These are phyloP conservation scores for Diaporthe vexans DNA, from an alignment of 2,329 filamentous ascomycete genomes.

Conservation along the genomic window DNA sequence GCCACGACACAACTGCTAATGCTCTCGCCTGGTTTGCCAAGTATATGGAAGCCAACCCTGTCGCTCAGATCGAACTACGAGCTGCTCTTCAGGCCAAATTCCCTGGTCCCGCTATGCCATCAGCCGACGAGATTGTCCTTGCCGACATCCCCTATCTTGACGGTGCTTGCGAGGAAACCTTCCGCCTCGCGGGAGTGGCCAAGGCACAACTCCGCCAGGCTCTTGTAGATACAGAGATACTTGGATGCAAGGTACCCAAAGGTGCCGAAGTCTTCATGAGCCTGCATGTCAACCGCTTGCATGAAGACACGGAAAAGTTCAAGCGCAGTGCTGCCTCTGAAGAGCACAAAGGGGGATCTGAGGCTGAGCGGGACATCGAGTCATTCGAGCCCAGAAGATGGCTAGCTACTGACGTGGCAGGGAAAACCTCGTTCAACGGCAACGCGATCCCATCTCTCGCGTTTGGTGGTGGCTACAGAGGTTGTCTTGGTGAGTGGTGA, in stretches of 20 bases:
- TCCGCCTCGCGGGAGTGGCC: conserved; percentile 50
- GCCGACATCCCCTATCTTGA: conserved; percentile 57
- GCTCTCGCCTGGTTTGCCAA: conserved; percentile 50
- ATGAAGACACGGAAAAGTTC: conserved; percentile 47
- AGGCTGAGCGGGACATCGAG: conserved; percentile 43
- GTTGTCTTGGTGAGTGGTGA: conserved; percentile 51
- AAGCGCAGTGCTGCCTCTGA: conserved; percentile 49
- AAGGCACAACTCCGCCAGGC: conserved; percentile 49
- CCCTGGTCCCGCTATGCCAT: conserved; percentile 46
- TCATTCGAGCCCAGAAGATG: conserved; percentile 57
- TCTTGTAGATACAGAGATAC: conserved; percentile 53
- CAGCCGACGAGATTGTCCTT: conserved; percentile 49
- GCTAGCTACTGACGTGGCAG: conserved; percentile 49
- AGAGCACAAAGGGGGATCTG: conserved; percentile 46
- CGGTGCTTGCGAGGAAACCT: conserved; percentile 56
- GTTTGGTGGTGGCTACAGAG: conserved; percentile 54
- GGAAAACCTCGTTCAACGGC: conserved; percentile 50
- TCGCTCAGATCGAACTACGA: conserved; percentile 38
- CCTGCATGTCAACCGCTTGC: conserved; percentile 26
- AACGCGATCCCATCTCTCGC: conserved; percentile 51
- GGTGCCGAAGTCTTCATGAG: conserved; percentile 51
- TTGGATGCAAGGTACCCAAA: conserved; percentile 57
- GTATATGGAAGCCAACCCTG: conserved; percentile 39
- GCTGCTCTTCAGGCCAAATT: conserved; percentile 45
- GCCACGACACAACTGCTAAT: conserved; percentile 60